phyloP scores from a whole-genome alignment of 2,329 filamentous ascomycete species.

The Pseudovirgaria hyperparasitica region DNA sequence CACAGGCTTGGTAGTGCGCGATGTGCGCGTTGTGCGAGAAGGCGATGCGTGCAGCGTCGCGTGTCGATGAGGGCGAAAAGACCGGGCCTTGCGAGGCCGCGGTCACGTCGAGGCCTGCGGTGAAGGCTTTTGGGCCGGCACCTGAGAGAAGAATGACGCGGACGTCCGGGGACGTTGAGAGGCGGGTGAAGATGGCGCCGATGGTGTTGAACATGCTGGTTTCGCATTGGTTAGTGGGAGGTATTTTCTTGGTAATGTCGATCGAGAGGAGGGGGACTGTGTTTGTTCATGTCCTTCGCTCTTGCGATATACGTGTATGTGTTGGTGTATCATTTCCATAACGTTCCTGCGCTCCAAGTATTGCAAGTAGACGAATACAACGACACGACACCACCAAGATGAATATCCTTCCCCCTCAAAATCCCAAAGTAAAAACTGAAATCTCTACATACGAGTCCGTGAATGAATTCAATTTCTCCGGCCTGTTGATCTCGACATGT shows the following conservation, averaged over 20 bases:
- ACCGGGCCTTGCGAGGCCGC: constrained; percentile 46
- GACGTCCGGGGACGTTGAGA: constrained; percentile 60
- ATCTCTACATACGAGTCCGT: constrained; percentile 42
- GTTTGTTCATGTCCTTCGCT: no score
- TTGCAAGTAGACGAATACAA: no score
- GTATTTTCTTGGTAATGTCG: no score
- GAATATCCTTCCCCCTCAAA: no score
- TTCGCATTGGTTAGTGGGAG: background rate
- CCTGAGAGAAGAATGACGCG: constrained; percentile 70
- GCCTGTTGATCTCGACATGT: constrained; percentile 86
- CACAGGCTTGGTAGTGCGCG: constrained; percentile 65
- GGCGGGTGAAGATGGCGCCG: constrained; percentile 53
- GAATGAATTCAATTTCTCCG: constrained; percentile 81
- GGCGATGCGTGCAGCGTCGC: constrained; percentile 50
- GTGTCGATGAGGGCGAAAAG: constrained; percentile 18
- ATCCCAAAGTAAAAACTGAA: no score
- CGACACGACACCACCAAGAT: no score
- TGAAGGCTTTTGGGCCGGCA: constrained; percentile 73
- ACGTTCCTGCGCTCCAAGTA: no score
- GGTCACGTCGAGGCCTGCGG: constrained; percentile 70
- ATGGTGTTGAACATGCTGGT: constrained; percentile 74
- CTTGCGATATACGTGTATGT: no score
- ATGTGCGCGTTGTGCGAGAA: constrained; percentile 52
- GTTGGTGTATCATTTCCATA: no score
- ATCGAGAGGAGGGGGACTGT: no score